phyloP scores from a whole-genome alignment of 306 rosid genomes.

The Vicia sativa region DNA sequence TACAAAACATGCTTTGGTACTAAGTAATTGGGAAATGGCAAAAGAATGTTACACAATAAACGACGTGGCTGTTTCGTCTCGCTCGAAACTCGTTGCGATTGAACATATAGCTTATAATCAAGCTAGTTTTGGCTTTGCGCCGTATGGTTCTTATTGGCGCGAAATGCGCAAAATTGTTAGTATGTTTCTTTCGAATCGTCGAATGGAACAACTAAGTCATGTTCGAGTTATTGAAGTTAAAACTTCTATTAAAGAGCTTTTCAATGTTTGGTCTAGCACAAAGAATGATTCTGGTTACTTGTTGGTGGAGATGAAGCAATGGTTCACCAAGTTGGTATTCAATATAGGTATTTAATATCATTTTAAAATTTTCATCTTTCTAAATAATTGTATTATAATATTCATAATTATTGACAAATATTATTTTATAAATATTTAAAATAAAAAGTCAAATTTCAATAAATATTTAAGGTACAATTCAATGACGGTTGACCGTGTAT shows the following conservation, averaged over 20 bases:
- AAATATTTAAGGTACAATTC: too few species aligned
- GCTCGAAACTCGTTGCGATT: slow-evolving; percentile 26
- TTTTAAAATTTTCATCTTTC: not conserved
- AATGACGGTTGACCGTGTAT: too few species aligned
- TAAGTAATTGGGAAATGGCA: slow-evolving; percentile 34
- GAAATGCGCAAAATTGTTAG: slow-evolving; percentile 38
- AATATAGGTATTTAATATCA: not conserved
- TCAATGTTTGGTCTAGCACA: slow-evolving; percentile 4
- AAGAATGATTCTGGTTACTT: not conserved
- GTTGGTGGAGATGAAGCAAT: slow-evolving; percentile 37
- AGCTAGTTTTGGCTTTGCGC: slow-evolving; percentile 36
- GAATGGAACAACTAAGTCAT: slow-evolving; percentile 28
- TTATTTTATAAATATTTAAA: too few species aligned
- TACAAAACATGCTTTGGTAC: slow-evolving; percentile 6
- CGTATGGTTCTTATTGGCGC: slow-evolving; percentile 51
- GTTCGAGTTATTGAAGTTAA: slow-evolving; percentile 21
- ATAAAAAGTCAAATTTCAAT: too few species aligned
- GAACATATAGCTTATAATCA: slow-evolving; percentile 33
- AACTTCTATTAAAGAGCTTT: slow-evolving; percentile 32
- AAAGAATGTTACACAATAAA: slow-evolving; percentile 45
- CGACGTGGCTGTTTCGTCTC: slow-evolving; percentile 22
- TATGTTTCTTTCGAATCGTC: slow-evolving; percentile 28
- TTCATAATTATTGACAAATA: too few species aligned
- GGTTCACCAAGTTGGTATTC: slow-evolving; percentile 29
- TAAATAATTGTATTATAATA: not conserved